A percentile compares a stretch with the other conserved stretches of the same genome.
Conservation (phyloP, 805 yeast species). For the Pichia paraexigua region DNA sequence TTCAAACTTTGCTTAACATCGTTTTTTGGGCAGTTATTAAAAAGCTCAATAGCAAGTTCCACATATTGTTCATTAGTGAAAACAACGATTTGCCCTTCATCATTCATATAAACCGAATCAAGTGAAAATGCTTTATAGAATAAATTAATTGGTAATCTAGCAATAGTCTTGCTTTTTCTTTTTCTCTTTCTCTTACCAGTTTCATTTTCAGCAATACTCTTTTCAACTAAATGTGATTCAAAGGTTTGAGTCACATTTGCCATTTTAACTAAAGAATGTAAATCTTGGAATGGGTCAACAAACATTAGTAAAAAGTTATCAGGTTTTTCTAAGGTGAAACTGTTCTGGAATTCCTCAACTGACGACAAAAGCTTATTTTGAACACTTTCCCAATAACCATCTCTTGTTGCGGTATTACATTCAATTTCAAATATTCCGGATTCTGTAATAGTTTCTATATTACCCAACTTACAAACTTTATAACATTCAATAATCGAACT, state of each 20-base stretch:
- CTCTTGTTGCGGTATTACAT: neutral
- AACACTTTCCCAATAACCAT: conserved; percentile 15
- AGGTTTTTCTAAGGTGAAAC: conserved; percentile 29
- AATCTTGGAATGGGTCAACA: conserved; percentile 34
- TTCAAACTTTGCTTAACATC: conserved; percentile 12
- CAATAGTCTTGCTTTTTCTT: conserved; percentile 5
- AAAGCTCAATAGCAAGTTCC: conserved; percentile 44
- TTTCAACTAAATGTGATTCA: conserved; percentile 26
- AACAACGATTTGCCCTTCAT: conserved; percentile 25
- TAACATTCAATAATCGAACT: conserved; percentile 36
- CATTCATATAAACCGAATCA: conserved; percentile 30
- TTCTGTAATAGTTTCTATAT: conserved; percentile 10
- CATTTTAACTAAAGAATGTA: conserved; percentile 40
- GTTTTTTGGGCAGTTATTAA: conserved; percentile 44
- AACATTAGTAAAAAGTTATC: conserved; percentile 35
- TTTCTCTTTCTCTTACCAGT: conserved; percentile 22
- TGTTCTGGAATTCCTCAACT: conserved; percentile 53
- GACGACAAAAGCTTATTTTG: conserved; percentile 42
- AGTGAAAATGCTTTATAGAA: conserved; percentile 36
- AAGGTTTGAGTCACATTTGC: conserved; percentile 42
- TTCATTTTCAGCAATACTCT: conserved; percentile 13
- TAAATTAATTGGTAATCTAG: conserved; percentile 13
- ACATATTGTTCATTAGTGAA: conserved; percentile 31
- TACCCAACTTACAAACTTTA: conserved; percentile 42
- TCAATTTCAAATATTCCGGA: conserved; percentile 20